Conservation (phyloP, 2,329 filamentous ascomycete species). For the Salinomyces thailandicus region DNA sequence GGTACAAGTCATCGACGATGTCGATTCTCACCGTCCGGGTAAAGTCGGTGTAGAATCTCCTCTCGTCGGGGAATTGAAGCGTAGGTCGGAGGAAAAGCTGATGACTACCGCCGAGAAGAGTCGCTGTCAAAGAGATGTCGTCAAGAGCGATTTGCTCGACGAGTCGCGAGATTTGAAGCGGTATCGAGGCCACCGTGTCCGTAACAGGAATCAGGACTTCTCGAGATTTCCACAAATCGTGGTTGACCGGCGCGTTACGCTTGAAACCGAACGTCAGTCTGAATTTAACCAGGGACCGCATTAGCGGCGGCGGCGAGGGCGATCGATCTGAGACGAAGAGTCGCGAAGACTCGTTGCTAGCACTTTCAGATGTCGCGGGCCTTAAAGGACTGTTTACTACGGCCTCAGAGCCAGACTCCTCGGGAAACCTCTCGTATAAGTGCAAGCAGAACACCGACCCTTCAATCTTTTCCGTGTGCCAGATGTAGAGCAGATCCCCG, state of each 20-base stretch:
- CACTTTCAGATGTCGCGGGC: not conserved
- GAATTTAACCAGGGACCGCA: not conserved
- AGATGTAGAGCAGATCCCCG: conserved; percentile 1
- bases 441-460: conserved; percentile 2
- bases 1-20: not conserved
- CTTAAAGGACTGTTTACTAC: not conserved
- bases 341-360: not conserved
- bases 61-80: not conserved
- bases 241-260: not conserved
- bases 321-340: not conserved
- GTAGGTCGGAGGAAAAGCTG: not conserved
- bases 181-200: not conserved
- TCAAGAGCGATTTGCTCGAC: not conserved
- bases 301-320: not conserved
- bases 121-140: not conserved
- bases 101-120: not conserved
- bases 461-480: conserved; percentile 4
- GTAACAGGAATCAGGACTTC: not conserved
- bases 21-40: not conserved
- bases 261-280: conserved; percentile 1
- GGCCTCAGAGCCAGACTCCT: not conserved
- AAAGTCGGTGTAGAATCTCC: not conserved
- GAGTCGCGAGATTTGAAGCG: not conserved
- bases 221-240: not conserved
- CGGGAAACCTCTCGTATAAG: not conserved